Base-by-base conservation (phyloP, 2,329 filamentous ascomycete species). In the Trichoderma cornu-damae region DNA sequence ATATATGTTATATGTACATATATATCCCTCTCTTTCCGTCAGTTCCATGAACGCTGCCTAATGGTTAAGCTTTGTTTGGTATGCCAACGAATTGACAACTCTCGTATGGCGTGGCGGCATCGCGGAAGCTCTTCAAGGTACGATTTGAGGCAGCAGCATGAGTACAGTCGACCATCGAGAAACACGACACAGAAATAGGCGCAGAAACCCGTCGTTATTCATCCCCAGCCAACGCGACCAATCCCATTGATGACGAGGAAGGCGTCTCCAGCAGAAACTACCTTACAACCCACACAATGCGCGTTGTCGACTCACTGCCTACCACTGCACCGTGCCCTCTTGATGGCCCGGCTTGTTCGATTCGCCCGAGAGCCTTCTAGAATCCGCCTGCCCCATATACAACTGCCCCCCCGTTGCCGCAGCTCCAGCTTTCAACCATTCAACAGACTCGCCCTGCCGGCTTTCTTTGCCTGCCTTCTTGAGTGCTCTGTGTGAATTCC, bases 401-500 rank as follows among this genome's bases (percentile, higher is more conserved):
- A 9, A 32, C 8, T n/a, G n/a, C 6, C 16, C 11, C 12, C 6
- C 16, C 28, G 4, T 38, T 57, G 38, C 44, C 35, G 28, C 38
- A 30, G 46, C 35, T 14, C 30, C 16, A 20, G 37, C 54, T 24
- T 26, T 34, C 14, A n/a, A 11, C 20, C 11, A 6, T 12, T 37
- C 9, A 8, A 46, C 4, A 22, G n/a, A 20, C 26, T 35, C 37
- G 20, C n/a, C n/a, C 11, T 7, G 2, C 6, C 32, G n/a, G 12
- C 42, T 32, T 38, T 30, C 52, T 55, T 38, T 37, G 18, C 34
- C 43, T 37, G 47, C 54, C 22, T n/a, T 24, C 53, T 14, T 42
- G 30, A 30, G 40, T 44, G 30, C 16, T 22, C 42, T 14, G n/a
- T 44, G 43, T 16, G 18, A 38, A 38, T 28, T 42, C 14, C 34